These are phyloP conservation scores for Mycena alexandri DNA, from an alignment of 768 basidiomycete species.

Conservation along the genomic window DNA sequence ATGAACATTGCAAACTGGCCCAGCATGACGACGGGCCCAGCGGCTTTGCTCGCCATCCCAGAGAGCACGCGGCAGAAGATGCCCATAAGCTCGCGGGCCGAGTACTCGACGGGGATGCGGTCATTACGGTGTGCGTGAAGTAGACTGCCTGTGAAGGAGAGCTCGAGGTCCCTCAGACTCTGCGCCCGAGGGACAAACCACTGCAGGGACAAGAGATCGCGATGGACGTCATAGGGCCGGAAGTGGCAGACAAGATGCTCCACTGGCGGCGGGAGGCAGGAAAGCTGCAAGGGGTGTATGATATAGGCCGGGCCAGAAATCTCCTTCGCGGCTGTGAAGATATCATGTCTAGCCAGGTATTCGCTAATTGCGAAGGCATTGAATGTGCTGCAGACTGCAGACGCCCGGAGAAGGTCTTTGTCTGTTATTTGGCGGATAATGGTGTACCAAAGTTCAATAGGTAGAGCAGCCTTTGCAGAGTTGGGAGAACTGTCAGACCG, in stretches of 20 bases:
- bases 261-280: neutral
- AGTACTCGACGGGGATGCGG: neutral
- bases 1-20: neutral
- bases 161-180: neutral
- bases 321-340: too few species aligned
- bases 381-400: slow-evolving; percentile 4
- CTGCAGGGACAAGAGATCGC: neutral
- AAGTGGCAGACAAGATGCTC: neutral
- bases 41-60: neutral
- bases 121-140: neutral
- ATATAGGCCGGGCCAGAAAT: neutral
- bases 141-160: neutral
- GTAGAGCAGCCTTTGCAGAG: neutral
- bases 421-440: neutral
- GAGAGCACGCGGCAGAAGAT: neutral
- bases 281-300: neutral
- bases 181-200: neutral
- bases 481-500: too few species aligned
- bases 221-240: neutral
- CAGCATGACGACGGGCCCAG: neutral
- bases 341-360: neutral
- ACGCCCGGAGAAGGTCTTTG: neutral
- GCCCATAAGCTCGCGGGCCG: neutral
- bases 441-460: neutral
- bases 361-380: neutral